These are phyloP conservation scores for Tolypocladium sp. DNA, from an alignment of 2,329 filamentous ascomycete species.

Conservation along the genomic window DNA sequence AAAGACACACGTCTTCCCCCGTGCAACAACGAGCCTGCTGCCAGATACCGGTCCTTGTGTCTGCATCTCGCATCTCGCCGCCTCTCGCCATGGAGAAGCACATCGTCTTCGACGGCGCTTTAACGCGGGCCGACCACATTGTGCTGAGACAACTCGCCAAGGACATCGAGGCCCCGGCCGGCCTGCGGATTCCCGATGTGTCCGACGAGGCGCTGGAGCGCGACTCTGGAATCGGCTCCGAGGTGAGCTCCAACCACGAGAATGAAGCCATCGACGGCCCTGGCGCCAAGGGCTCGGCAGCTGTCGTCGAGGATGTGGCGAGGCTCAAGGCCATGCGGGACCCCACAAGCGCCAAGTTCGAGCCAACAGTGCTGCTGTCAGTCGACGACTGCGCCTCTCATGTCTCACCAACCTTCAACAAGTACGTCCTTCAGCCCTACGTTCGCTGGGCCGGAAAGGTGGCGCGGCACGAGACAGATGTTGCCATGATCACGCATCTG, in stretches of 20 bases:
- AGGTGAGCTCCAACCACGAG: background rate
- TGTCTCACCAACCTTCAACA: conserved; percentile 29
- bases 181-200: background rate
- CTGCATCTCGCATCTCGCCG: too few relatives aligned
- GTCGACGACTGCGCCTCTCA: conserved; percentile 28
- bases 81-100: conserved; percentile 13
- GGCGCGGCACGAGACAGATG: conserved; percentile 60
- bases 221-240: conserved; percentile 6
- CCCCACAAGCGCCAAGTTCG: conserved; percentile 28
- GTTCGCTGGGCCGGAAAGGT: conserved; percentile 42
- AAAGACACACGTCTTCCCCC: background rate
- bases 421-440: conserved; percentile 50
- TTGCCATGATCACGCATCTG: conserved; percentile 70
- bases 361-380: conserved; percentile 35
- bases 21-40: background rate
- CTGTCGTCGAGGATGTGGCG: conserved; percentile 13
- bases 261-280: background rate
- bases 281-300: background rate
- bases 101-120: conserved; percentile 26
- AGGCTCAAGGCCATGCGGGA: conserved; percentile 32
- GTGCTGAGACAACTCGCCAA: conserved; percentile 29
- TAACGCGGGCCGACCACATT: conserved; percentile 31
- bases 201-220: conserved; percentile 1
- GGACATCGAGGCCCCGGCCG: conserved; percentile 20
- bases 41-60: background rate